Conservation (phyloP, 495 filamentous ascomycete genomes). For the Thozetella sp. region DNA sequence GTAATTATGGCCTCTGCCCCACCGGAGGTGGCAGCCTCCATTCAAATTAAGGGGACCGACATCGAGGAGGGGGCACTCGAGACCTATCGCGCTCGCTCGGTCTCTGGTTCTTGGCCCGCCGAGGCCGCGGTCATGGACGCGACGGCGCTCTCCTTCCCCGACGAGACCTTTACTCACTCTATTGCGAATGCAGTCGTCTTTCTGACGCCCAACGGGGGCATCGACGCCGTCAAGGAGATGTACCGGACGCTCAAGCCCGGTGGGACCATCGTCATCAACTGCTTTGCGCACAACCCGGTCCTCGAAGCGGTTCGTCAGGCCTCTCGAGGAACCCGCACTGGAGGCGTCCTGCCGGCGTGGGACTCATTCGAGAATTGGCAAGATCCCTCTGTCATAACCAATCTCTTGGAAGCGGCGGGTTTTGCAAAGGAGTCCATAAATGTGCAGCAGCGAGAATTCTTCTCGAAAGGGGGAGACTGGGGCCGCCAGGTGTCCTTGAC, state of each 20-base stretch:
- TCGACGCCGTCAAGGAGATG: constrained; percentile 16
- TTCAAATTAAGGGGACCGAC: constrained; percentile 12
- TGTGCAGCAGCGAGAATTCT: constrained; percentile 8
- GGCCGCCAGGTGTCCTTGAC: constrained; percentile 9
- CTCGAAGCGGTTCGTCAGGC: constrained; percentile 6
- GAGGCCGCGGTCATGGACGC: constrained; percentile 13
- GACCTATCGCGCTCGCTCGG: constrained; percentile 8
- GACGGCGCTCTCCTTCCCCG: constrained; percentile 11
- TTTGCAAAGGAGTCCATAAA: constrained; percentile 12
- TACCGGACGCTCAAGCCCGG: constrained; percentile 16
- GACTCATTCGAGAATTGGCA: constrained; percentile 11
- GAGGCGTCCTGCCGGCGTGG: constrained; percentile 7
- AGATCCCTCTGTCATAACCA: constrained; percentile 1
- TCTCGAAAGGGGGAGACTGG: constrained; percentile 1
- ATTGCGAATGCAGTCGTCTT: constrained; percentile 16
- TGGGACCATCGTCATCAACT: constrained; percentile 13
- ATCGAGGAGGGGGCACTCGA: constrained; percentile 11
- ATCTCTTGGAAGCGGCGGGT: constrained; percentile 10
- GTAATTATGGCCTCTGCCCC: constrained; percentile 8
- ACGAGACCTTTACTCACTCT: constrained; percentile 11
- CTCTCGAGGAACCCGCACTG: constrained; percentile 8
- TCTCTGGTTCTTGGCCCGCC: constrained; percentile 10
- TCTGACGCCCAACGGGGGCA: constrained; percentile 11
- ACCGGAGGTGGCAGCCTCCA: constrained; percentile 8
- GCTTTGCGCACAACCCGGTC: constrained; percentile 8